Evolutionary conservation across 257 asterid genomes (phyloP).

Genomic region (Solanum verrucosum): DNA sequence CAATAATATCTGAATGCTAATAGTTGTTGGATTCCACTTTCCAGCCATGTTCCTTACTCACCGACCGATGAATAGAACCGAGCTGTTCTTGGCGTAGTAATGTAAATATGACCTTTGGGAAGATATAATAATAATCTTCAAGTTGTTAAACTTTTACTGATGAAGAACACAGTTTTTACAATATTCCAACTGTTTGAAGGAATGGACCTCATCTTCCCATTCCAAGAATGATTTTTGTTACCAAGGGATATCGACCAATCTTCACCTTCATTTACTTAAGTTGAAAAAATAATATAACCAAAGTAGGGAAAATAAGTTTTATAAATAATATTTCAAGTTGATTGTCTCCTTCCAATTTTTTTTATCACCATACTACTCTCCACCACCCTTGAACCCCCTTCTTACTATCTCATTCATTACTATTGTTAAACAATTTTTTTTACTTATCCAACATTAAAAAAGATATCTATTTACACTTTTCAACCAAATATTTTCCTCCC

Average conservation of each 20-base stretch:
- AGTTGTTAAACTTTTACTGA: slow-evolving; percentile 6
- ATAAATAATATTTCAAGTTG: neutral
- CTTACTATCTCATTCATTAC: neutral
- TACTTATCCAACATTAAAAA: neutral
- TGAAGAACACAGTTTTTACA: neutral
- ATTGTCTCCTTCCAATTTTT: neutral
- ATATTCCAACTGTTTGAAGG: no score
- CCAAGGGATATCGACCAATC: neutral
- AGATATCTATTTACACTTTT: no score
- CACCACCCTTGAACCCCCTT: neutral
- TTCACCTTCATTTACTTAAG: neutral
- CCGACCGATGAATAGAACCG: neutral
- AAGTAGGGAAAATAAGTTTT: no score
- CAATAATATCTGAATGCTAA: neutral
- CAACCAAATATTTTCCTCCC: no score
- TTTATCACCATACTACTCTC: neutral
- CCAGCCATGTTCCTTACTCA: neutral
- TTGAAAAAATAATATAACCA: no score
- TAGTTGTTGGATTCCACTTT: neutral
- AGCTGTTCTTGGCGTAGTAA: neutral
- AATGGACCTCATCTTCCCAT: no score
- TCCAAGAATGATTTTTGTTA: slow-evolving; percentile 22
- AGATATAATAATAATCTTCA: neutral
- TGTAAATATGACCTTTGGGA: neutral
- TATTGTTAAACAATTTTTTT: neutral